Evolutionary conservation across 768 basidiomycete species (phyloP), one percentile per base, ranked within the genome.

Genomic region (Termitomyces sp.): DNA sequence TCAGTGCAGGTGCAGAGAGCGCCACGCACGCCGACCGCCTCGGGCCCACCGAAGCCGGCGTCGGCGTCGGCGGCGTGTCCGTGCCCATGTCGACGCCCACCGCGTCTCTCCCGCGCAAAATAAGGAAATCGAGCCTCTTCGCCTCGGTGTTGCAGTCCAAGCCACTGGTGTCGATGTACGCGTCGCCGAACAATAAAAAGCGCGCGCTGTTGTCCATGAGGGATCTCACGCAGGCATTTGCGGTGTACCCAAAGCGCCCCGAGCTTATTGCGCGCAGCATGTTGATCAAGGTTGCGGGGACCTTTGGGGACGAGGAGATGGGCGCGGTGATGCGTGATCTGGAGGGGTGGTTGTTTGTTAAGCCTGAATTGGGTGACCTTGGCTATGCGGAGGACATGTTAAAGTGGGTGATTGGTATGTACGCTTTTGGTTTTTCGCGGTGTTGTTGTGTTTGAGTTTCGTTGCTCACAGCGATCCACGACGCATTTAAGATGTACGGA

Each of bases 211-310:
- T 96, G 60, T 88, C 88, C 0, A 72, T 96, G 57, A 77, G 72
- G 33, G 73, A 83, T 42, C 78, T 94, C 53, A 83, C 87, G 0
- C 92, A 97, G 72, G 92, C 88, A 18, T 97, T 94, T 67, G 92
- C 92, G 3, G 92, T 99, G 9, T 99, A 94, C 69, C 96, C 96
- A 1, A 96, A 98, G 68, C 83, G 92, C n/a, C 91, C 92, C 10
- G 92, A 94, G 63, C 74, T 97, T 62, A 94, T 98, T 72, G 87
- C 81, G 60, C 78, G 85, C 64, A 94, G 93, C 62, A 94, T 92
- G 0, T 74, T 99, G 63, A 87, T 98, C 75, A 98, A 98, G 70
- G 68, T 98, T 6, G 94, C 97, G 68, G 96, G 93, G 10, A 73
- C 79, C 26, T 81, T 97, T 54, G 88, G 89, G 2, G 86, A 88